Conservation (phyloP, 345 rosid genomes). For the Eucalyptus paniculata region DNA sequence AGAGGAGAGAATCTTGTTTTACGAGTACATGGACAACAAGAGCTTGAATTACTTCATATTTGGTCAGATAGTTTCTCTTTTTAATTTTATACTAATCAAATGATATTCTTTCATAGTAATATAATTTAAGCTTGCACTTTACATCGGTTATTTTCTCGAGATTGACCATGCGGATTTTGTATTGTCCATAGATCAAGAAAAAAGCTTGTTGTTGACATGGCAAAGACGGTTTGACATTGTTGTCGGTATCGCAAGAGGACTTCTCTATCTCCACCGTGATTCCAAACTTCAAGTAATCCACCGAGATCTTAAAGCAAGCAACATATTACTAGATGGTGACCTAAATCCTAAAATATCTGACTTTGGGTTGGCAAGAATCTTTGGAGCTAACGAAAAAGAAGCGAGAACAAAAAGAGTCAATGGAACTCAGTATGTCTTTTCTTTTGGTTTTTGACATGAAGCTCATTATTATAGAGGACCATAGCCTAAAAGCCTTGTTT, state of each 20-base stretch:
- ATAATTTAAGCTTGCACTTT: background rate
- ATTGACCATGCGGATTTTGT: background rate
- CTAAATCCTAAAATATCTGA: conserved; percentile 39
- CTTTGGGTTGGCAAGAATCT: conserved; percentile 42
- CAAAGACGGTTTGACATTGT: conserved; percentile 11
- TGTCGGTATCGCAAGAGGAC: conserved; percentile 35
- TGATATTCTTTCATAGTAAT: no score
- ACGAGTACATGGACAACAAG: no score
- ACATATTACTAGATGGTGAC: conserved; percentile 25
- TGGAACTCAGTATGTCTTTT: conserved; percentile 37
- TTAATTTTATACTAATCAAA: no score
- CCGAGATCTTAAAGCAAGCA: conserved; percentile 36
- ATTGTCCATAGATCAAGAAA: conserved; percentile 8
- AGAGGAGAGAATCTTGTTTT: no score
- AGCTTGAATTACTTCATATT: no score
- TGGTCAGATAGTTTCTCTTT: no score
- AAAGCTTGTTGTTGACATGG: conserved; percentile 10
- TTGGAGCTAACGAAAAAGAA: conserved; percentile 22
- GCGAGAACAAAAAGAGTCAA: conserved; percentile 27
- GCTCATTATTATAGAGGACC: background rate
- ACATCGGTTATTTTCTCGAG: background rate
- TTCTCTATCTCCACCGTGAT: conserved; percentile 44
- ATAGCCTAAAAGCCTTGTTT: background rate
- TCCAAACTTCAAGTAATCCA: conserved; percentile 36
- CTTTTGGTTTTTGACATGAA: background rate